phyloP scores from a whole-genome alignment of 2,329 filamentous ascomycete genomes.

The Ophiobolus disseminans region DNA sequence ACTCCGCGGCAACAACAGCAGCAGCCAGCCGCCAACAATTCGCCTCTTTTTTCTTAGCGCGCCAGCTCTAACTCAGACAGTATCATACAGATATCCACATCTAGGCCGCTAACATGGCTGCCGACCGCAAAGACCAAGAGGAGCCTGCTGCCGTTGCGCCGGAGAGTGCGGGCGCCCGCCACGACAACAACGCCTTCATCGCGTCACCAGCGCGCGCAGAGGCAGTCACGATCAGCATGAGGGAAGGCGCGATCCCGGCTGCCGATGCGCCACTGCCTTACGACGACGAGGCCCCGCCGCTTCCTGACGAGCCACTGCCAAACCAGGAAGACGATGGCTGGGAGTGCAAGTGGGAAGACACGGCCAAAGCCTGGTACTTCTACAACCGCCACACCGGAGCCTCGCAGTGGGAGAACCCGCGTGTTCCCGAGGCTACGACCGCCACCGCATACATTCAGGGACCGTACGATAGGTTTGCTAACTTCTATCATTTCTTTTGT shows the following conservation, averaged over 20 bases:
- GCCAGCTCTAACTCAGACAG: constrained; percentile 25
- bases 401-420: constrained; percentile 85
- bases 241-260: constrained; percentile 13
- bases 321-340: constrained; percentile 70
- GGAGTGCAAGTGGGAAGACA: constrained; percentile 79
- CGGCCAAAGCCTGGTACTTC: constrained; percentile 77
- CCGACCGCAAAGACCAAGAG: constrained; percentile 13
- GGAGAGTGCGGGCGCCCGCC: constrained; percentile 13
- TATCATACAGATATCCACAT: constrained; percentile 15
- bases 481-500: constrained; percentile 36
- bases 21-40: constrained; percentile 20
- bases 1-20: constrained; percentile 3
- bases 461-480: constrained; percentile 49
- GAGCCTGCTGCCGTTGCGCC: constrained; percentile 16
- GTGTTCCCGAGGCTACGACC: constrained; percentile 69
- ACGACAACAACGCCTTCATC: constrained; percentile 15
- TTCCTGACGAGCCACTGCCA: constrained; percentile 59
- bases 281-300: constrained; percentile 43
- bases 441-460: constrained; percentile 35
- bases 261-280: constrained; percentile 35
- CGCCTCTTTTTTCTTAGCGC: constrained; percentile 18
- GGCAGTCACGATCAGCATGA: constrained; percentile 12
- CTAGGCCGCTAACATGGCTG: constrained; percentile 21
- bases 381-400: constrained; percentile 79
- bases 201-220: constrained; percentile 9